phyloP scores from a whole-genome alignment of 352 stramenopile species.

The Phytophthora rubi region DNA sequence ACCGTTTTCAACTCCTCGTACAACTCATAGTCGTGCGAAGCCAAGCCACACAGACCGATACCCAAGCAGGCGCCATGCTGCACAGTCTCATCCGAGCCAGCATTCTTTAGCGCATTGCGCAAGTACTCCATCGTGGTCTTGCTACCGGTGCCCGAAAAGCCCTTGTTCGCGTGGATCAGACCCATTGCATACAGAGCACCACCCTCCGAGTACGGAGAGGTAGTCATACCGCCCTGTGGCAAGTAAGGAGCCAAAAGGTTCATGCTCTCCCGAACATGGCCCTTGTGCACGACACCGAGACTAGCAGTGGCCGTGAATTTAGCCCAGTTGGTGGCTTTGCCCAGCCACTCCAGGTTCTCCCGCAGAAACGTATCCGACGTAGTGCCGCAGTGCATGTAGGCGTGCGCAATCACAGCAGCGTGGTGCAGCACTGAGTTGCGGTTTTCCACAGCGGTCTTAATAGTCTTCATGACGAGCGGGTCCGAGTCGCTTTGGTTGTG shows the following conservation, averaged over 20 bases:
- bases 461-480: constrained; percentile 93
- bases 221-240: constrained; percentile 86
- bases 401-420: constrained; percentile 96
- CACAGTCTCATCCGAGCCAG: constrained; percentile 95
- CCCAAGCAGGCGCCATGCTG: constrained; percentile 98
- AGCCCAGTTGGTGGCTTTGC: constrained; percentile 98
- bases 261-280: constrained; percentile 98
- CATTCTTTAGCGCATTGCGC: constrained; percentile 85
- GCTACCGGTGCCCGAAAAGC: constrained; percentile 83
- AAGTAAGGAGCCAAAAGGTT: constrained; percentile 98
- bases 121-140: constrained; percentile 88
- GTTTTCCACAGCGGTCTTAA: constrained; percentile 94
- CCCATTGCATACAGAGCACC: constrained; percentile 98
- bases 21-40: constrained; percentile 93
- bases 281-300: constrained; percentile 98
- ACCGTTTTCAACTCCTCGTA: constrained; percentile 98
- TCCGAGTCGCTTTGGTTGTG: constrained; percentile 92
- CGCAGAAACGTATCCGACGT: constrained; percentile 97
- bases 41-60: constrained; percentile 96
- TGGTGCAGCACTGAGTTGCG: constrained; percentile 98
- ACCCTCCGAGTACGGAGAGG: constrained; percentile 97
- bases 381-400: constrained; percentile 98
- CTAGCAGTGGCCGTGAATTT: constrained; percentile 99
- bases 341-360: constrained; percentile 99
- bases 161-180: constrained; percentile 98